These are phyloP conservation scores for Penicilliopsis zonata DNA, from an alignment of 495 filamentous ascomycete genomes.

Conservation along the genomic window DNA sequence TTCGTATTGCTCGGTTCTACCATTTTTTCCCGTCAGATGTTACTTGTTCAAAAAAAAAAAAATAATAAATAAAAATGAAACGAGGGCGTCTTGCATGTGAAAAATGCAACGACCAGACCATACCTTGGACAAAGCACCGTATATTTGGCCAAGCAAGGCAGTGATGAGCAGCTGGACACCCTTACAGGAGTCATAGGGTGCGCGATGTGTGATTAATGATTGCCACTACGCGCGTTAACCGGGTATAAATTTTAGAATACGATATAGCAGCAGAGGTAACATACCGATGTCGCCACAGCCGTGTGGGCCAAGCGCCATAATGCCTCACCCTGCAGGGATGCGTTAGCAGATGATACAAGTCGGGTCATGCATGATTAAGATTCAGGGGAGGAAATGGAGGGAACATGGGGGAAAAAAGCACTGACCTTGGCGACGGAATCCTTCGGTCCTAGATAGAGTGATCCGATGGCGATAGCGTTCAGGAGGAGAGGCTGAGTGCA, in stretches of 20 bases:
- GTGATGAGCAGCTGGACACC: conserved; percentile 37
- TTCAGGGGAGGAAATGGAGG: too few species aligned
- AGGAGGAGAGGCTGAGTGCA: conserved; percentile 34
- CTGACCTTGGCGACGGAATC: conserved; percentile 28
- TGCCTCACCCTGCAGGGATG: conserved; percentile 23
- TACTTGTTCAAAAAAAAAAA: background rate
- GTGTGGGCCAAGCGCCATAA: conserved; percentile 37
- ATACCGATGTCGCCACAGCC: conserved; percentile 33
- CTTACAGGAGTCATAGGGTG: conserved; percentile 32
- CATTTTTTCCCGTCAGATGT: too few species aligned
- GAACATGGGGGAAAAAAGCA: too few species aligned
- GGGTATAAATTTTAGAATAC: conserved; percentile 1
- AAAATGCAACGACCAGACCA: too few species aligned
- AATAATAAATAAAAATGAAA: background rate
- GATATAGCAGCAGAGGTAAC: conserved; percentile 1
- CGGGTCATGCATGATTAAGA: too few species aligned
- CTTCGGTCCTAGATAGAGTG: conserved; percentile 34
- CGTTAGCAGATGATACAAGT: background rate
- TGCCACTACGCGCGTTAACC: conserved; percentile 36
- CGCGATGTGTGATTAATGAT: conserved; percentile 32
- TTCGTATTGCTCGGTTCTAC: conserved; percentile 31
- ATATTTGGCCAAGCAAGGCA: conserved; percentile 33
- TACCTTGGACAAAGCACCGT: conserved; percentile 34
- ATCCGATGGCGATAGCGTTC: conserved; percentile 38
- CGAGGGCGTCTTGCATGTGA: too few species aligned